Base-by-base conservation (phyloP, 2,329 filamentous ascomycete genomes). In the Verticillium albo-atrum region DNA sequence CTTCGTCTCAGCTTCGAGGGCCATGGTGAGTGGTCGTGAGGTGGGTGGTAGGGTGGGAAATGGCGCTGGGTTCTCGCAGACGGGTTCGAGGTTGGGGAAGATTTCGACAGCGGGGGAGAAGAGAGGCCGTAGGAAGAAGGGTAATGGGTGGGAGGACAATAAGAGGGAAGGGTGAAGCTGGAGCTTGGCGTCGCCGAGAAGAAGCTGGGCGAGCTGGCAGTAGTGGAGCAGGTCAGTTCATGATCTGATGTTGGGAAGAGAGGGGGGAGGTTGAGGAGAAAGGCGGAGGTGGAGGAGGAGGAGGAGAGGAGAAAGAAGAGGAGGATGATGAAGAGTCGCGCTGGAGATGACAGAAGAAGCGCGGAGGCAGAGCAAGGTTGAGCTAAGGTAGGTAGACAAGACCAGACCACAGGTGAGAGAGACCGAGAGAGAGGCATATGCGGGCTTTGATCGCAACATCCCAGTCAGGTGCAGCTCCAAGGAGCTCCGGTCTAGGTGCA, bases 1-100 rank as follows among this genome's bases (percentile, higher is more conserved):
- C 82, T 88, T 87, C 61, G 92, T 91, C 76, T 94, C 90, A 63
- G 87, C 83, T 63, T 77, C 77, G 63, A 89, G 79, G 61, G 81
- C 77, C 86, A 89, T 89, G 66, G 78, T 79, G 76, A 81, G 78
- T 59, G 80, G 79, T 73, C 72, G 74, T 51, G 84, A 87, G 57
- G 81, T 77, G 15, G 84, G 83, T 34, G 80, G 76, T 50, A 76
- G 68, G 20, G 80, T 82, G 52, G 81, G 77, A 69, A 88, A 87
- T 51, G 82, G 79, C 56, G 75, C 75, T 57, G 77, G 79, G 60
- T 80, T 82, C 66, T 81, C 75, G 75, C 85, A 88, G 66, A 83
- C 77, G 26, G 77, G 77, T 62, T 77, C 77, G 63, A 77, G 70
- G 58, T 71, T 66, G 58, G 73, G 68, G 59, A 72, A 68, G 58